Base-by-base conservation (phyloP, 148 eudicot genomes). In the Rhododendron vialii region DNA sequence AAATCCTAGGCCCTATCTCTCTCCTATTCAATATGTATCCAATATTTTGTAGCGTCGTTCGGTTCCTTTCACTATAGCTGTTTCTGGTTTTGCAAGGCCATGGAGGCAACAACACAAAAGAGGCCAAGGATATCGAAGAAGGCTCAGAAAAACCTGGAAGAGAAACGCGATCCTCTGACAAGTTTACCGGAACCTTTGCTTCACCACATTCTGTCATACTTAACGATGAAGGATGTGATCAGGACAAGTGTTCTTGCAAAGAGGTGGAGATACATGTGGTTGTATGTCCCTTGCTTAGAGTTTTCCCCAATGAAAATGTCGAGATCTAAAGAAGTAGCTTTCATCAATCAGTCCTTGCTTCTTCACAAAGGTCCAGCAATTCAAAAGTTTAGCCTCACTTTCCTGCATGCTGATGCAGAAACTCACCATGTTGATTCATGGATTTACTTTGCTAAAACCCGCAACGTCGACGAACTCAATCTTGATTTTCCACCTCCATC, bases 121-220 rank as follows among this genome's bases (percentile, higher is more conserved):
- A 22, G 4, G 84, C 33, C 11, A 24, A 18, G n/a, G 69, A 59
- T 22, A 18, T 53, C 5, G 18, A 82, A 67, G 48, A 11, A 36
- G 1, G 5, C 15, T n/a, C 3, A 45, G 22, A 1, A 0, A 59
- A 28, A 7, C 28, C 74, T 11, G 0, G 73, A 55, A 59, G 61
- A 82, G 71, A 20, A 82, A 33, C 17, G 9, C 8, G 74, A 82
- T 57, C 10, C 5, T 20, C 74, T 82, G 22, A 57, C 26, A 1
- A 2, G 17, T 20, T 57, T 82, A n/a, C 84, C 74, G 15, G 74
- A 28, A 11, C 84, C 67, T 82, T 36, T 82, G 65, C 41, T 83
- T 67, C 15, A 83, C 57, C 85, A 83, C 78, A 69, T 83, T 47
- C 59, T 67, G 7, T 83, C 85, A 7, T 69, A 7, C 61, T 71